Evolutionary conservation across 2,329 filamentous ascomycete genomes (phyloP), one percentile per base, ranked within the genome.

Genomic region (Thermoascus crustaceus): DNA sequence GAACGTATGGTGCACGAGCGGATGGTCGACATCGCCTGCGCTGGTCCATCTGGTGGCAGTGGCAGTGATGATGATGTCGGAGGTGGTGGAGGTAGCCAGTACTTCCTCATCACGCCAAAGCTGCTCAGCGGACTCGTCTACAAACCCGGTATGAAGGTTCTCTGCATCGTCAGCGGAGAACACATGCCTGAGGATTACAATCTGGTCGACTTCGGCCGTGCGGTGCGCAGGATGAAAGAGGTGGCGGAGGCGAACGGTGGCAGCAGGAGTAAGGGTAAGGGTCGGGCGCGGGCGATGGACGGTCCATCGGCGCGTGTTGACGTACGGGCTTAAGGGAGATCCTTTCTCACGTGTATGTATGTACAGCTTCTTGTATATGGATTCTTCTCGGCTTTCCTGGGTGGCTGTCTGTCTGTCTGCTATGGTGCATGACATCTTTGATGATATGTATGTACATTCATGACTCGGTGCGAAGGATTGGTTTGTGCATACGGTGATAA

Each of bases 101-200:
- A 98, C 66, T 98, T 98, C 68, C 77, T 98, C 44, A 94, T 98
- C 66, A 98, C 91, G 27, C 91, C 91, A 4, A 98, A 98, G 66
- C 71, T 98, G 41, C 76, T 98, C 40, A 83, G 79, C 4, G 85
- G 82, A 7, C 68, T 98, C 40, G 78, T 79, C 47, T 98, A 95
- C 59, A 84, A 94, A 57, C 72, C 75, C 36, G 83, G 87, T 46
- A 98, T 98, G 88, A 85, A 80, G 52, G 80, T 96, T 21, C 75
- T 95, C 48, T 93, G 87, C 57, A 96, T 98, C 57, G 86, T 87
- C 41, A 91, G 83, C 55, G 91, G 91, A 31, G 85, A 94, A 42
- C 60, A 67, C 40, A 65, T 70, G 60, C 65, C 66, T 7, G 41
- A 52, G 5, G 56, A 64, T 35, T 59, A 63, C 27, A 41, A 41